Conservation (phyloP, 2,329 filamentous ascomycete species). For the Arachnomyces sp. region DNA sequence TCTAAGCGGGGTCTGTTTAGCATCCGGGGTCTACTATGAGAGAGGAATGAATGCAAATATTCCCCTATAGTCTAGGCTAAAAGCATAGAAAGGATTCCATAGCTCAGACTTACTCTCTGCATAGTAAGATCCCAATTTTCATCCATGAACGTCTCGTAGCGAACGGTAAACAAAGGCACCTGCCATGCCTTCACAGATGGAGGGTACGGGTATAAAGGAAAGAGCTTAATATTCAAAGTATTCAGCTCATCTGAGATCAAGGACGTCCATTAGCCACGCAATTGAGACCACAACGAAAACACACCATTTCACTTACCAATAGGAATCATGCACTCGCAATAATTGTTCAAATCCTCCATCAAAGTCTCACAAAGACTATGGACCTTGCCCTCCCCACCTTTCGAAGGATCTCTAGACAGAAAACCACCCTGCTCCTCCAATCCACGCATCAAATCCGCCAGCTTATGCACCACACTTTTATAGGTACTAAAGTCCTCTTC, state of each 20-base stretch:
- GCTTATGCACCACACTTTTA: slow-evolving; percentile 75
- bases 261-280: background rate
- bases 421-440: slow-evolving; percentile 90
- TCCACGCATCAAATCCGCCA: slow-evolving; percentile 77
- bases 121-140: slow-evolving; percentile 50
- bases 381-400: slow-evolving; percentile 43
- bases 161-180: slow-evolving; percentile 68
- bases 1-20: slow-evolving; percentile 36
- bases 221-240: slow-evolving; percentile 93
- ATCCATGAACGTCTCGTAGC: slow-evolving; percentile 45
- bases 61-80: too few relatives aligned
- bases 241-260: slow-evolving; percentile 70
- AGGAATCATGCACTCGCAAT: slow-evolving; percentile 97
- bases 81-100: too few relatives aligned
- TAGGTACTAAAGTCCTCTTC: slow-evolving; percentile 67
- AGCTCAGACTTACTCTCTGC: slow-evolving; percentile 41
- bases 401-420: slow-evolving; percentile 45
- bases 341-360: slow-evolving; percentile 90
- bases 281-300: background rate
- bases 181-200: slow-evolving; percentile 78
- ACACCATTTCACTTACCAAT: slow-evolving; percentile 56
- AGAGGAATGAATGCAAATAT: background rate
- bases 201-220: slow-evolving; percentile 71
- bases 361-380: slow-evolving; percentile 74
- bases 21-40: slow-evolving; percentile 1